Evolutionary conservation across 164 flowering plant species (phyloP), one percentile per base, ranked within the genome.

Genomic region (Taxillus chinensis): DNA sequence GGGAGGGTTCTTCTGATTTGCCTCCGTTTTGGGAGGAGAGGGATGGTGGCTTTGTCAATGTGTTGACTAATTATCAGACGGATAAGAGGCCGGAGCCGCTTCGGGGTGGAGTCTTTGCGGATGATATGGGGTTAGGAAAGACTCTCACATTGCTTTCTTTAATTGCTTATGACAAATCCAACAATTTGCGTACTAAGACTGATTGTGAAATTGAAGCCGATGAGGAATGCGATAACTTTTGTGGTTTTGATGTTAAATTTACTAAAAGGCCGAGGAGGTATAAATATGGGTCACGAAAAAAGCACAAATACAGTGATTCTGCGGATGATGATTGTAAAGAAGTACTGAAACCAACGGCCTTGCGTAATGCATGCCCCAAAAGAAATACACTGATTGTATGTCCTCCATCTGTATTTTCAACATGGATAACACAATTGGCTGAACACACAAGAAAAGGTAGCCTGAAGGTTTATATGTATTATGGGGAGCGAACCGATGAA

Each of bases 61-160:
- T 79, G 70, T 71, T 93, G 76, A 88, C 98, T 7, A 79, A 82
- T 73, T 80, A 65, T 59, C 69, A 66, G 46, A 79, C 92, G 0
- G 55, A 67, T 41, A 55, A 46, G 59, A 66, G 90, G 57, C 98
- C 98, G 0, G 88, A 80, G 70, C 89, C 98, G 6, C 15, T 90
- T 41, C 68, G 79, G 41, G 96, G 98, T 64, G 98, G 98, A 53
- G 82, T 92, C 37, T 83, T 92, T 58, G 98, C 97, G 0, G 98
- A 92, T 67, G 98, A 90, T 55, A 92, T 90, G 98, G 98, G 98
- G 5, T 67, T 93, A 71, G 98, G 98, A 14, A 93, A 90, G 78
- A 90, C 97, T 40, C 83, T 93, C 8, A 90, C 96, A 1, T 65
- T 93, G 70, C 81, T 90, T n/a, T 85, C 96, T 61, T 69, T 92